phyloP scores from a whole-genome alignment of 164 flowering plant genomes.

The Aristolochia contorta region DNA sequence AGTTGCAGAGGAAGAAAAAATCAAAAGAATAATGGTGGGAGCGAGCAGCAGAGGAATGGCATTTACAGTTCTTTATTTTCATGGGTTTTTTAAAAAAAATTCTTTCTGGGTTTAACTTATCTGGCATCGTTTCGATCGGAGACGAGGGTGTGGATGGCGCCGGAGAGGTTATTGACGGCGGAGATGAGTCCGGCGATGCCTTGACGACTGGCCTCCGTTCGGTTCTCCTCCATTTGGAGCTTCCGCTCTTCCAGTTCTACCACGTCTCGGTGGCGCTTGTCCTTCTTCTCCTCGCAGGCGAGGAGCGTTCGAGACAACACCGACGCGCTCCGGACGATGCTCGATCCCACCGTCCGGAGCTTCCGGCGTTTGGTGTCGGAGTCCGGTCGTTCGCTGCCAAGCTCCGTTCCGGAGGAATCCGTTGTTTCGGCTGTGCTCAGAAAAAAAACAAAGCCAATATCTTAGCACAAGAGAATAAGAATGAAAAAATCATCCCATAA shows the following conservation, averaged over 20 bases:
- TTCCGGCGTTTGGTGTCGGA: slow-evolving; percentile 17
- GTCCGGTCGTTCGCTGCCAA: slow-evolving; percentile 11
- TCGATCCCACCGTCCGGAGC: slow-evolving; percentile 17
- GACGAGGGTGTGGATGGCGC: slow-evolving; percentile 26
- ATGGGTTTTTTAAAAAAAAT: no score
- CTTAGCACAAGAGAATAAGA: no score
- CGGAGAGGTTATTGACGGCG: slow-evolving; percentile 33
- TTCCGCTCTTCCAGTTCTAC: slow-evolving; percentile 28
- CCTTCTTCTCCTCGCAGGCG: slow-evolving; percentile 33
- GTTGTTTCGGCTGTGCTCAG: slow-evolving; percentile 4
- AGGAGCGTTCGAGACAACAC: slow-evolving; percentile 21
- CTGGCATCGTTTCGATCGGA: slow-evolving; percentile 18
- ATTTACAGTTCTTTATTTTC: no score
- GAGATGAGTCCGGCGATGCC: slow-evolving; percentile 21
- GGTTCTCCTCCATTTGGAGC: slow-evolving; percentile 25
- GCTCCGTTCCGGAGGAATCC: slow-evolving; percentile 18
- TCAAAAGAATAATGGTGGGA: no score
- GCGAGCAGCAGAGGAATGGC: no score
- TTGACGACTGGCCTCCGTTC: slow-evolving; percentile 24
- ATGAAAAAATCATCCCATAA: no score
- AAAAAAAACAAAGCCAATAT: no score
- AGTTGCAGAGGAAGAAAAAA: no score
- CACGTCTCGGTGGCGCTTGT: slow-evolving; percentile 25
- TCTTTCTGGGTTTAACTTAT: neutral
- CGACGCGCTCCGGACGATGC: slow-evolving; percentile 26